Percentiles rank a stretch among this genome's conserved stretches.
These are phyloP conservation scores for Termitomyces sp. DNA, from an alignment of 768 basidiomycete species.

Conservation along the genomic window DNA sequence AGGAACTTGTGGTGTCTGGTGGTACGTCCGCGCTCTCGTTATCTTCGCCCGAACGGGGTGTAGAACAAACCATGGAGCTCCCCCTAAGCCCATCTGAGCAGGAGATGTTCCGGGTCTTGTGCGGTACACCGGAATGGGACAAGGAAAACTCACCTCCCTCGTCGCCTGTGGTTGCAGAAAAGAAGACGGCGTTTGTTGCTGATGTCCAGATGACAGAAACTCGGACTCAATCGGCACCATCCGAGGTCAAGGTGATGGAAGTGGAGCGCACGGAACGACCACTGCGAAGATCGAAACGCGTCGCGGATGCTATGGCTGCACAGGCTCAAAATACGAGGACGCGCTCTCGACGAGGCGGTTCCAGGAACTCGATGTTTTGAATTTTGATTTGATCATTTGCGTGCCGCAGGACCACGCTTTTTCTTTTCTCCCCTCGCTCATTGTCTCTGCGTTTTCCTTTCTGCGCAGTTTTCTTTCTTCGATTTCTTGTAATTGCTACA, in stretches of 20 bases:
- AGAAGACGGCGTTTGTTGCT: slow-evolving; percentile 7
- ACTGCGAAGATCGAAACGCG: slow-evolving; percentile 64
- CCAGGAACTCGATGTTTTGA: slow-evolving; percentile 39
- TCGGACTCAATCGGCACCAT: neutral
- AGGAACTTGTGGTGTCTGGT: neutral
- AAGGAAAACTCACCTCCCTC: slow-evolving; percentile 25
- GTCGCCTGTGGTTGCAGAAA: slow-evolving; percentile 13
- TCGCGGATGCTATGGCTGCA: slow-evolving; percentile 55
- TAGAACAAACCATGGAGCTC: slow-evolving; percentile 25
- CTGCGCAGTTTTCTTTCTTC: slow-evolving; percentile 8
- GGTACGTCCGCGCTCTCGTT: slow-evolving; percentile 12
- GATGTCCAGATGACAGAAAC: neutral
- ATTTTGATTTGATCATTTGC: slow-evolving; percentile 8
- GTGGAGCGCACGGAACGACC: slow-evolving; percentile 28
- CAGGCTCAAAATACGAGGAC: slow-evolving; percentile 38
- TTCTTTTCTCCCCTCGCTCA: slow-evolving; percentile 6
- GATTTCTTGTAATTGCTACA: slow-evolving; percentile 8
- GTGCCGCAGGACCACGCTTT: slow-evolving; percentile 5
- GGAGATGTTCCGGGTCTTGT: slow-evolving; percentile 66
- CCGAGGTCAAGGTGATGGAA: neutral
- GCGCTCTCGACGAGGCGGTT: slow-evolving; percentile 37
- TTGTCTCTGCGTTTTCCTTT: slow-evolving; percentile 5
- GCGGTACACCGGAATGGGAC: slow-evolving; percentile 57
- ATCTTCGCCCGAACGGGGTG: slow-evolving; percentile 8
- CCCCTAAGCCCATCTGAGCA: slow-evolving; percentile 70